Percentiles rank a stretch among this genome's conserved stretches.
These are phyloP conservation scores for Cerrena zonata DNA, from an alignment of 1,284 basidiomycete species.

Conservation along the genomic window DNA sequence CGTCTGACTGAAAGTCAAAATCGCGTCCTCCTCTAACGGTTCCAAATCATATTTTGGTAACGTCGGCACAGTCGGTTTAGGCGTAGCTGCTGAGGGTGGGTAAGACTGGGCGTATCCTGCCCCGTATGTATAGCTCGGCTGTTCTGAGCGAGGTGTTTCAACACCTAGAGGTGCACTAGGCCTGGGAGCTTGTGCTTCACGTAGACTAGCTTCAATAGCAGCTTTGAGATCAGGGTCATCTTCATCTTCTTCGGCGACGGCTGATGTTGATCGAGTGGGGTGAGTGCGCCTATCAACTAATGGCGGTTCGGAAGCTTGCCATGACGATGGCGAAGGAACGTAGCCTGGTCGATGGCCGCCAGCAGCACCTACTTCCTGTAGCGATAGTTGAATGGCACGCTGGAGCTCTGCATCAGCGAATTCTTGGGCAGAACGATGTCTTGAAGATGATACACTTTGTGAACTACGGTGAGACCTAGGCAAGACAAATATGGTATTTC, in stretches of 20 bases:
- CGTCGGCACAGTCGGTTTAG: conserved; percentile 41
- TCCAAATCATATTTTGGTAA: conserved; percentile 75
- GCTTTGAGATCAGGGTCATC: conserved; percentile 90
- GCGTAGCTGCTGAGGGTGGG: conserved; percentile 37
- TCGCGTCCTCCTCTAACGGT: conserved; percentile 75
- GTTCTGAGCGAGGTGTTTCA: conserved; percentile 47
- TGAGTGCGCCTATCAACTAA: conserved; percentile 43
- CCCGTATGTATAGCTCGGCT: conserved; percentile 34
- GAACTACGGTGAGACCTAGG: conserved; percentile 42
- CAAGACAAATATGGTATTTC: too few relatives aligned
- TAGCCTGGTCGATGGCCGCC: conserved; percentile 56
- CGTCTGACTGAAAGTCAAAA: conserved; percentile 84
- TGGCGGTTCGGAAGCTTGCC: conserved; percentile 71
- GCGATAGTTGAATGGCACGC: conserved; percentile 86
- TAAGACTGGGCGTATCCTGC: conserved; percentile 27
- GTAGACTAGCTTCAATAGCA: conserved; percentile 91
- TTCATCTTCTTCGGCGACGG: conserved; percentile 57
- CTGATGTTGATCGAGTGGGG: conserved; percentile 33
- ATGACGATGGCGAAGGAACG: conserved; percentile 55
- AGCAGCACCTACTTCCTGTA: conserved; percentile 68
- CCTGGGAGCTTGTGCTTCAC: conserved; percentile 74
- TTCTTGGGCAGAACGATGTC: conserved; percentile 54
- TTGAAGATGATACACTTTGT: conserved; percentile 42
- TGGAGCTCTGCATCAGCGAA: conserved; percentile 85
- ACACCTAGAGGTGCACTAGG: conserved; percentile 71